phyloP scores from a whole-genome alignment of 2,329 filamentous ascomycete species.

The Ceratocystis harringtonii region DNA sequence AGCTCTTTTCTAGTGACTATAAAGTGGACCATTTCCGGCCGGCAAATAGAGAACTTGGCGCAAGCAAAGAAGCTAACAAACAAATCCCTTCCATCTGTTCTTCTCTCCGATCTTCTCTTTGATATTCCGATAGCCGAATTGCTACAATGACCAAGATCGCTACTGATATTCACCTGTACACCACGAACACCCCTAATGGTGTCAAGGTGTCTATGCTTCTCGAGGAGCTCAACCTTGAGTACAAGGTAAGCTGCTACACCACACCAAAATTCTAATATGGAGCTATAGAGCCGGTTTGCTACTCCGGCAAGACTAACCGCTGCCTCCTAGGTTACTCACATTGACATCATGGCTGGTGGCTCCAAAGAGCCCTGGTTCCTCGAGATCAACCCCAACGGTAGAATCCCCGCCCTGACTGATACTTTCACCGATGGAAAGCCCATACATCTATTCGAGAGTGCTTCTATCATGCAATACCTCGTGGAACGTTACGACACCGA shows the following conservation, averaged over 20 bases:
- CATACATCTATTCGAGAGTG: slow-evolving; percentile 70
- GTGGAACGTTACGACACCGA: slow-evolving; percentile 67
- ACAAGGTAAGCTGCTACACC: slow-evolving; percentile 40
- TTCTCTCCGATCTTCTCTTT: neutral
- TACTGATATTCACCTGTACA: slow-evolving; percentile 67
- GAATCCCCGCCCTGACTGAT: slow-evolving; percentile 78
- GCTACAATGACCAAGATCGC: slow-evolving; percentile 29
- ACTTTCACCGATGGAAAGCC: slow-evolving; percentile 55
- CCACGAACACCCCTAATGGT: slow-evolving; percentile 70
- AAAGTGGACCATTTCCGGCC: too few relatives aligned
- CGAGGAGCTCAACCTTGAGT: slow-evolving; percentile 72
- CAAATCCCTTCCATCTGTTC: too few relatives aligned
- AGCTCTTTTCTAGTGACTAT: too few relatives aligned
- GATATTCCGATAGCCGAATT: slow-evolving; percentile 15
- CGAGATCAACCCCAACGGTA: slow-evolving; percentile 82
- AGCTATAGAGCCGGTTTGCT: neutral
- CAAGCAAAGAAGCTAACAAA: neutral
- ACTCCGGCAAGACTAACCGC: neutral
- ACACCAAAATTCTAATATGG: neutral
- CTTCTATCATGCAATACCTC: slow-evolving; percentile 72
- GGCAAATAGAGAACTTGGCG: neutral
- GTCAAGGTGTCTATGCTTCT: slow-evolving; percentile 79
- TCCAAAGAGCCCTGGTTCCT: slow-evolving; percentile 61
- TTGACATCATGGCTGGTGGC: slow-evolving; percentile 8
- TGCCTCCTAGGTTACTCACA: slow-evolving; percentile 9